Conservation (phyloP, 75 land plant species). For the Pinus tabuliformis region DNA sequence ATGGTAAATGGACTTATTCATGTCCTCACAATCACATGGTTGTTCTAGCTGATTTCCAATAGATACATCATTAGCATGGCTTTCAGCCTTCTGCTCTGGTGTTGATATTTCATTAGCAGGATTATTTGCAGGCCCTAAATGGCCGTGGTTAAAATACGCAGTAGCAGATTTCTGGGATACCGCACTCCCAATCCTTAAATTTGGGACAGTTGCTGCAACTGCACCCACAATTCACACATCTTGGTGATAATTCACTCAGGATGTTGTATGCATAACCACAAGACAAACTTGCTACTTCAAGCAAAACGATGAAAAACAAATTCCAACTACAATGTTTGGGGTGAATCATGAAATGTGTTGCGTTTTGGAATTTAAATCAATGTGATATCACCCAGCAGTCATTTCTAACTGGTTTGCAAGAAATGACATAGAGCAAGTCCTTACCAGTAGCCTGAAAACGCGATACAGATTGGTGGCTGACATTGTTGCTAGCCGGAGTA, state of each 20-base stretch:
- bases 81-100: not conserved
- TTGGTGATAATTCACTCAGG: too few relatives aligned
- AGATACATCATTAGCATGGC: not conserved
- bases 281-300: not conserved
- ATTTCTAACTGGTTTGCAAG: not conserved
- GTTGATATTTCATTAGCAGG: not conserved
- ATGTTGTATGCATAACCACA: not conserved
- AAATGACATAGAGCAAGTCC: not conserved
- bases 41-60: not conserved
- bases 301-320: not conserved
- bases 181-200: too few relatives aligned
- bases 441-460: slow-evolving; percentile 8
- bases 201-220: too few relatives aligned
- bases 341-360: not conserved
- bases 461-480: not conserved
- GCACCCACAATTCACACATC: too few relatives aligned
- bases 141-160: not conserved
- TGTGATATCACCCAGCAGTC: not conserved
- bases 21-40: not conserved
- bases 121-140: not conserved
- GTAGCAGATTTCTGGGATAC: too few relatives aligned
- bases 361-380: not conserved
- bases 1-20: not conserved
- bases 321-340: not conserved
- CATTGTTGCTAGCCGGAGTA: not conserved